These are phyloP conservation scores for Saccharomyces hybrid DNA, from an alignment of 1,139 yeast genomes.

Conservation along the genomic window DNA sequence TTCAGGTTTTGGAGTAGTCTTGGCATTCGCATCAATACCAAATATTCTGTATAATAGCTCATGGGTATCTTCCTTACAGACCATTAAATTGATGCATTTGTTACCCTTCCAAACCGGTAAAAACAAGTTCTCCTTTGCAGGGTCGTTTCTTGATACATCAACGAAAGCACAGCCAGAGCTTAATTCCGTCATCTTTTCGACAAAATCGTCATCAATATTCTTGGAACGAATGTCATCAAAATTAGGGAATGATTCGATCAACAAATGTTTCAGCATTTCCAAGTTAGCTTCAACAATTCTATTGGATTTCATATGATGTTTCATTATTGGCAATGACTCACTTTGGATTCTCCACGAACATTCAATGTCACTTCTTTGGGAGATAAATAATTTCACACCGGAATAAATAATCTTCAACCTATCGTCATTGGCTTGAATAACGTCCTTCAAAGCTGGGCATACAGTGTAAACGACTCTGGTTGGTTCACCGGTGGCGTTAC, in stretches of 20 bases:
- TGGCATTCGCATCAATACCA: conserved; percentile 59
- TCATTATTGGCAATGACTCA: conserved; percentile 67
- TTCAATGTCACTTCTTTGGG: conserved; percentile 74
- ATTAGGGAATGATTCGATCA: conserved; percentile 78
- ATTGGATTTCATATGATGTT: conserved; percentile 46
- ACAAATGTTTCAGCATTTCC: conserved; percentile 54
- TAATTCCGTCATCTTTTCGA: conserved; percentile 44
- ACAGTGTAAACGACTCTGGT: conserved; percentile 85
- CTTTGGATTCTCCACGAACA: conserved; percentile 90
- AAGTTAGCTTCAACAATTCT: conserved; percentile 49
- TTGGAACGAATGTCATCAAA: conserved; percentile 45
- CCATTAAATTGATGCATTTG: conserved; percentile 82
- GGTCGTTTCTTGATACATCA: conserved; percentile 51
- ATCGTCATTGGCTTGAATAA: conserved; percentile 61
- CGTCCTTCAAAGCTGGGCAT: conserved; percentile 62
- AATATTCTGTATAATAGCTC: conserved; percentile 82
- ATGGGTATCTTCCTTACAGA: conserved; percentile 84
- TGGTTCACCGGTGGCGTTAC: conserved; percentile 96
- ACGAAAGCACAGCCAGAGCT: conserved; percentile 83
- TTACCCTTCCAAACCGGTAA: conserved; percentile 92
- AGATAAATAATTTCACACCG: conserved; percentile 84
- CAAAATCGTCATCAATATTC: conserved; percentile 53
- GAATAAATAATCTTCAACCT: conserved; percentile 84
- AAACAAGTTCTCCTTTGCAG: conserved; percentile 54
- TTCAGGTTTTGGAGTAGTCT: conserved; percentile 33